These are phyloP conservation scores for Collybiopsis luxurians DNA, from an alignment of 768 basidiomycete species.

Conservation along the genomic window DNA sequence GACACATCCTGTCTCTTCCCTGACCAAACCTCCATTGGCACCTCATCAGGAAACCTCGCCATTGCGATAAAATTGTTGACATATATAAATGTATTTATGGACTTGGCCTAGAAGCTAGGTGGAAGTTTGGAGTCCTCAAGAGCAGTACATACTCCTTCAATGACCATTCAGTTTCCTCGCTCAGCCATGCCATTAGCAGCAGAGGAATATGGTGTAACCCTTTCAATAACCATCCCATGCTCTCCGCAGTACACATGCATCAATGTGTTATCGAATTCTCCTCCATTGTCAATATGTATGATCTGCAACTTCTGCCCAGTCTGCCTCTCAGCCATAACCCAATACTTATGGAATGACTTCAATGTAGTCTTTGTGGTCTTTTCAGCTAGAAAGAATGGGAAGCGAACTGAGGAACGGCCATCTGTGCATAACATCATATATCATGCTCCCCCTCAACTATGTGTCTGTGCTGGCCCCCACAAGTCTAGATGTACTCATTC, in stretches of 20 bases:
- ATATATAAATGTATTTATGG: background rate
- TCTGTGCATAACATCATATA: slow-evolving; percentile 25
- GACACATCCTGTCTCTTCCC: too few species aligned
- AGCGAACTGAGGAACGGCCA: slow-evolving; percentile 12
- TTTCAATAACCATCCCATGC: slow-evolving; percentile 20
- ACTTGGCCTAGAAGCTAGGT: background rate
- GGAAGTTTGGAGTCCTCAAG: too few species aligned
- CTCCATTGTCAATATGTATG: slow-evolving; percentile 22
- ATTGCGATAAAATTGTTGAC: background rate
- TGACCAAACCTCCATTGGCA: too few species aligned
- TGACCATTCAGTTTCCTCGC: slow-evolving; percentile 16
- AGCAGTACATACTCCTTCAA: slow-evolving; percentile 13
- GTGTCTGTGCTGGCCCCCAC: slow-evolving; percentile 18
- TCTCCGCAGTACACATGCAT: slow-evolving; percentile 15
- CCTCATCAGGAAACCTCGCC: too few species aligned
- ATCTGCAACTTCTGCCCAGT: slow-evolving; percentile 12
- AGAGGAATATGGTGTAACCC: slow-evolving; percentile 19
- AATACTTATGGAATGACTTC: slow-evolving; percentile 13
- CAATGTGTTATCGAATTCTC: slow-evolving; percentile 22
- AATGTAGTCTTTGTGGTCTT: slow-evolving; percentile 19
- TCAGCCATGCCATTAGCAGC: slow-evolving; percentile 26
- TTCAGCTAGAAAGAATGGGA: slow-evolving; percentile 17
- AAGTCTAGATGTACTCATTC: slow-evolving; percentile 22
- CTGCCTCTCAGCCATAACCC: slow-evolving; percentile 14
- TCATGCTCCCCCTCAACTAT: slow-evolving; percentile 11